A percentile compares a stretch with the other conserved stretches of the same genome.
Evolutionary conservation across 495 filamentous ascomycete species (phyloP).

Genomic region (Neurospora tetraspora): DNA sequence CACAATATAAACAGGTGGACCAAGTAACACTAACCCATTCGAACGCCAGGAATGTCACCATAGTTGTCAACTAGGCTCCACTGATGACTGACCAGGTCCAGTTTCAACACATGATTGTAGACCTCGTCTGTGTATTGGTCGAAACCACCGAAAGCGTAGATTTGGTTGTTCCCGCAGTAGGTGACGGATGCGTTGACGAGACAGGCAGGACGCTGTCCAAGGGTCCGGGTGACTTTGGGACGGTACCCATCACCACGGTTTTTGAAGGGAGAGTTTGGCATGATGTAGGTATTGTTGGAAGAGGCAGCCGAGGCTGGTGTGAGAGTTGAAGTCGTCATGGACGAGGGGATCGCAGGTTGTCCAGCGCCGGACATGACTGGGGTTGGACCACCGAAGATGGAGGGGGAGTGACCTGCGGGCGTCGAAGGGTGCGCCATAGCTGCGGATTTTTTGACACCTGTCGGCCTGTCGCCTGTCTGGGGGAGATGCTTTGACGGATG

Average conservation of each 20-base stretch:
- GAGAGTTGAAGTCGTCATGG: constrained; percentile 16
- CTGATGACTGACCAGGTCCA: constrained; percentile 76
- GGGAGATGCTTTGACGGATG: neutral
- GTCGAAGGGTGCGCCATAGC: constrained; percentile 25
- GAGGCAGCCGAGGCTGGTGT: constrained; percentile 43
- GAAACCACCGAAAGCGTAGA: constrained; percentile 98
- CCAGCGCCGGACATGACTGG: neutral
- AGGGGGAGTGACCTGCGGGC: constrained; percentile 13
- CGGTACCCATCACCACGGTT: constrained; percentile 60
- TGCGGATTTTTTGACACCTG: neutral
- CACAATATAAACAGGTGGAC: neutral
- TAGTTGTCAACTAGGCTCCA: constrained; percentile 98
- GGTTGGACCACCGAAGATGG: constrained; percentile 25
- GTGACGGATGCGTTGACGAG: constrained; percentile 97
- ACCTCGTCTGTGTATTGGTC: constrained; percentile 99
- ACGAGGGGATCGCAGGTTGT: constrained; percentile 9
- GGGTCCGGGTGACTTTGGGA: constrained; percentile 67
- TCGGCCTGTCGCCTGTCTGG: neutral
- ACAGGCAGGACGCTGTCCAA: constrained; percentile 85
- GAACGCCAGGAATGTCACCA: constrained; percentile 93
- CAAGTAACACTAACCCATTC: constrained; percentile 64
- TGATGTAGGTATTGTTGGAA: constrained; percentile 71
- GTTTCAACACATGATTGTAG: constrained; percentile 89
- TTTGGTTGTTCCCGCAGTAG: constrained; percentile 88
- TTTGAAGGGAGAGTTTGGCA: constrained; percentile 70